Evolutionary conservation across 2,329 filamentous ascomycete genomes (phyloP), one percentile per base, ranked within the genome.

Genomic region (Endoconidiophora polonica): DNA sequence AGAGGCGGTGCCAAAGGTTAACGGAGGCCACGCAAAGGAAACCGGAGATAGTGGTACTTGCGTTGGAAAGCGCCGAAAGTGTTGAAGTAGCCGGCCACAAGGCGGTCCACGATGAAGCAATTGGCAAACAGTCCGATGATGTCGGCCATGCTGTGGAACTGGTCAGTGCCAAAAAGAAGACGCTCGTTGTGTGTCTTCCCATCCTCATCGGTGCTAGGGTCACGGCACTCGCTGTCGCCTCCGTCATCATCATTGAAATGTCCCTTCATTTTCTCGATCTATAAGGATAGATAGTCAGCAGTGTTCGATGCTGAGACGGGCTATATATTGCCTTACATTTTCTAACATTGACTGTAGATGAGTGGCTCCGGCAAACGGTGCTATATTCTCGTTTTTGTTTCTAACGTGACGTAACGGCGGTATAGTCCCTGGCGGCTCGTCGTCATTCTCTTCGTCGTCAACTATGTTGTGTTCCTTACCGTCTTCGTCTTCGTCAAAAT

Each of bases 321-420:
- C 6, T 10, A 42, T 20, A 40, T 61, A 10, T 33, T 3, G 7
- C 26, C 69, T 66, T 56, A 77, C 74, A 63, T 78, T 72, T 57
- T 77, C 71, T 9, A 78, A 60, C 60, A 78, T 76, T 2, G 74
- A 74, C 63, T 76, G 71, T 55, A 73, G 76, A 53, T 78, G 74
- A 42, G 74, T 77, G 3, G 73, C 73, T 1, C 75, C 74, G 3
- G 78, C 68, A 55, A 76, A 78, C 3, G 68, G 73, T 40, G 66
- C 68, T 7, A 64, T 65, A 46, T 61, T 60, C 22, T 49, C 12
- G 26, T 33, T 33, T 33, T 33, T 33, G 26, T 33, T 33, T 33
- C 26, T 10, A 10, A 5, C 26, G 3, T 33, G 9, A 22, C 44
- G 40, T 20, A 49, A 24, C 10, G 33, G 23, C 3, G 40, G 48